Base-by-base conservation (phyloP, 148 eudicot genomes). In the Fagopyrum tataricum region DNA sequence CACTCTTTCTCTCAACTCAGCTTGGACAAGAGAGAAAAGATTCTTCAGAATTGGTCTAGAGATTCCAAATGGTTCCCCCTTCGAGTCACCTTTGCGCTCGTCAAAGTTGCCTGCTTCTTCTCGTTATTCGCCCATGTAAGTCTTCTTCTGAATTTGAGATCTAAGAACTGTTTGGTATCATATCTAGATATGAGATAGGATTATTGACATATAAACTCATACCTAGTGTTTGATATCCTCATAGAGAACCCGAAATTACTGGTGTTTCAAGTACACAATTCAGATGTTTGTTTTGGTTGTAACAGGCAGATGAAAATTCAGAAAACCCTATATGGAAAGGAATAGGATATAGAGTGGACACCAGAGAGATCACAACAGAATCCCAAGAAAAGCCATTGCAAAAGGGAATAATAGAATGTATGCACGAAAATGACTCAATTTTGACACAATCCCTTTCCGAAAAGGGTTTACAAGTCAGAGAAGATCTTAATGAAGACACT, bases 321-420 rank as follows among this genome's bases (percentile, higher is more conserved):
- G 76, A 73, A 49, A 93, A 91, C 76, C 90, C 89, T 0, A 44
- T 87, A 67, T 91, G 97, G 91, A 80, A 91, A 82, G 92, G 90
- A 44, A 91, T 91, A 2, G 98, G 95, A 76, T 93, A 89, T 78
- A 64, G 81, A 8, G 84, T 85, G 40, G 89, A 89, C 78, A 44
- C 76, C 24, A 74, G 76, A 52, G 82, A 82, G 62, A 72, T 26
- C 5, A 10, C 20, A 18, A 55, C 44, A 24, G 74, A 78, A 81
- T 59, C 80, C 55, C 81, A 80, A 70, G 85, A 68, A 55, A 87
- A 86, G 72, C 98, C 95, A n/a, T 87, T 93, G 31, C 87, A 90
- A 46, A 87, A 85, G 78, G 98, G 98, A 9, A 70, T 87, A 0
- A 70, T 93, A 21, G 98, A 93, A 31, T 84, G 90, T 53, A 82